These are phyloP conservation scores for Ceratocystis eucalypticola DNA, from an alignment of 2,329 filamentous ascomycete species.

Conservation along the genomic window DNA sequence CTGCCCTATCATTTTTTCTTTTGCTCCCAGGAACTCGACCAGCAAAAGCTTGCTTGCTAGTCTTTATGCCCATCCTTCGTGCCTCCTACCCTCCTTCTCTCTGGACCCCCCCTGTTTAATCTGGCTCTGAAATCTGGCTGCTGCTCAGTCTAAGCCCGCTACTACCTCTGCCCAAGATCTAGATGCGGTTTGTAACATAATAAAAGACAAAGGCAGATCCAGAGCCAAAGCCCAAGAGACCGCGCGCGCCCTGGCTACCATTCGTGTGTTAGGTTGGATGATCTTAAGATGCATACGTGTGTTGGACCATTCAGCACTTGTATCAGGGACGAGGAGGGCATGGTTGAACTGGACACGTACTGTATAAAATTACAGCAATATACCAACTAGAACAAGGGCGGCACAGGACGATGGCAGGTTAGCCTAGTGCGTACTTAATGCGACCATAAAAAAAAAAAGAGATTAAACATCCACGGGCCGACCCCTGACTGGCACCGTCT, in stretches of 20 bases:
- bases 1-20: constrained; percentile 1
- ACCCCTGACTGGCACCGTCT: background rate
- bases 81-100: background rate
- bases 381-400: background rate
- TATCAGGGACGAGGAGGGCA: too few relatives aligned
- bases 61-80: background rate
- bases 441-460: background rate
- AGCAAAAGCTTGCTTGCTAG: background rate
- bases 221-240: background rate
- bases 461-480: background rate
- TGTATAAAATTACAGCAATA: too few relatives aligned
- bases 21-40: background rate
- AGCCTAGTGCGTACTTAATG: background rate
- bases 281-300: background rate
- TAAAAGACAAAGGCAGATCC: background rate
- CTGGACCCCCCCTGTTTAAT: background rate
- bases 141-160: background rate
- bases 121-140: background rate
- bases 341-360: too few relatives aligned
- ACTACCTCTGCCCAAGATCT: background rate
- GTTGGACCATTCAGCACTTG: too few relatives aligned
- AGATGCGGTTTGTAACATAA: background rate
- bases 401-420: background rate
- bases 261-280: background rate
- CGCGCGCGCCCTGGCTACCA: background rate